Conservation (phyloP, 73 alveolate species). For the Paramecium tetraurelia region DNA sequence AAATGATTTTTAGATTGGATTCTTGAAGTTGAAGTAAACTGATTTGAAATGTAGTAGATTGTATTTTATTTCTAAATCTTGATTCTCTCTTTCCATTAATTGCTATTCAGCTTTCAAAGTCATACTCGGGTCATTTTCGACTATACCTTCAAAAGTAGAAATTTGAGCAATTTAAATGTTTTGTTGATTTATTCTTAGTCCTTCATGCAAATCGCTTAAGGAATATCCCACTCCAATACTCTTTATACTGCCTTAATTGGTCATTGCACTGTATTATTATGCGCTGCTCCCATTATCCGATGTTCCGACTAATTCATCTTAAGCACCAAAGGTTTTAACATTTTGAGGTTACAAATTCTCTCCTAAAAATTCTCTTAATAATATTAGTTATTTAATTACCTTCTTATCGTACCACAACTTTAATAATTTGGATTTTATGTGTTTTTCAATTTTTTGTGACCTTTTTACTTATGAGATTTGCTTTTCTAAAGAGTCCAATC, state of each 20-base stretch:
- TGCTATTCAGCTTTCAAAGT: neutral
- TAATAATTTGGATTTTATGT: neutral
- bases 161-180: neutral
- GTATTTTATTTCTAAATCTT: slow-evolving; percentile 20
- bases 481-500: neutral
- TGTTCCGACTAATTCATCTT: neutral
- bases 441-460: neutral
- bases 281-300: neutral
- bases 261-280: neutral
- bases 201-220: neutral
- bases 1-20: neutral
- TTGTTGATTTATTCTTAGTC: neutral
- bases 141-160: neutral
- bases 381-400: neutral
- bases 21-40: neutral
- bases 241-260: neutral
- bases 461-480: neutral
- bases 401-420: neutral
- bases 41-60: slow-evolving; percentile 8
- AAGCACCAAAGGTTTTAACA: neutral
- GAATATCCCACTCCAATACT: neutral
- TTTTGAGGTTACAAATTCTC: neutral
- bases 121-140: neutral
- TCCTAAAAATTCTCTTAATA: neutral
- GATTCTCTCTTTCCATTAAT: neutral